phyloP scores from a whole-genome alignment of 352 stramenopile genomes.

The Globisporangium polare region DNA sequence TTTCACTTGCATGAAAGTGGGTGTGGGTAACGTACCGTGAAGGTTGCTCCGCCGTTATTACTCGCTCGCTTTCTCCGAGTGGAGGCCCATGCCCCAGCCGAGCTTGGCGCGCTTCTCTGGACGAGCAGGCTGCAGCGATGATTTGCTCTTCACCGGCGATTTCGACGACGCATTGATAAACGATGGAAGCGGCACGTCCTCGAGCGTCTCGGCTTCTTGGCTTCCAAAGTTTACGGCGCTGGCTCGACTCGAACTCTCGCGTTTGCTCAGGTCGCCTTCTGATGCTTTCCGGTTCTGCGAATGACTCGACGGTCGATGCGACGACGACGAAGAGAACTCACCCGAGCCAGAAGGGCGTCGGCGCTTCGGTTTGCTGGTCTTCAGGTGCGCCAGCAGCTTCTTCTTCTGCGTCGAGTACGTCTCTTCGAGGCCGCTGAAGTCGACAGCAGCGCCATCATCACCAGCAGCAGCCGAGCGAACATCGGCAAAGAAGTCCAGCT shows the following conservation, averaged over 20 bases:
- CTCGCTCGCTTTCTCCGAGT: constrained; percentile 12
- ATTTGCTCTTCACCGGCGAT: neutral
- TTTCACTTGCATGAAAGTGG: too few species aligned
- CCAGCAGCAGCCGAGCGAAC: constrained; percentile 9
- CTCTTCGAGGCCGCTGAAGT: constrained; percentile 39
- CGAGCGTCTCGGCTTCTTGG: constrained; percentile 28
- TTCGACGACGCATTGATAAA: constrained; percentile 31
- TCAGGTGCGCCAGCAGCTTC: constrained; percentile 55
- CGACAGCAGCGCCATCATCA: constrained; percentile 14
- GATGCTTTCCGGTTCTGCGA: constrained; percentile 23
- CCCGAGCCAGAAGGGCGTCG: constrained; percentile 15
- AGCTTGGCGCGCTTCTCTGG: constrained; percentile 57
- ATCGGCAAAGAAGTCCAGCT: constrained; percentile 59
- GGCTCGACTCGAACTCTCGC: neutral
- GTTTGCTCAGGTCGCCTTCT: constrained; percentile 12
- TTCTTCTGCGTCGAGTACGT: constrained; percentile 60
- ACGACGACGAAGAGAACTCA: constrained; percentile 18
- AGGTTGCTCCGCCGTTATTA: too few species aligned
- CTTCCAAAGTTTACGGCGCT: neutral
- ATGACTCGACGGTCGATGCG: constrained; percentile 15
- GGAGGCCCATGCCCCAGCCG: constrained; percentile 79
- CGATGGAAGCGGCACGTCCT: constrained; percentile 47
- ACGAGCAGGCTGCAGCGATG: neutral
- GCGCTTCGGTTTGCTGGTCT: constrained; percentile 32
- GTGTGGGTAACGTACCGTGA: too few species aligned